These are phyloP conservation scores for Colletotrichum sp. DNA, from an alignment of 2,329 filamentous ascomycete genomes.

Conservation along the genomic window DNA sequence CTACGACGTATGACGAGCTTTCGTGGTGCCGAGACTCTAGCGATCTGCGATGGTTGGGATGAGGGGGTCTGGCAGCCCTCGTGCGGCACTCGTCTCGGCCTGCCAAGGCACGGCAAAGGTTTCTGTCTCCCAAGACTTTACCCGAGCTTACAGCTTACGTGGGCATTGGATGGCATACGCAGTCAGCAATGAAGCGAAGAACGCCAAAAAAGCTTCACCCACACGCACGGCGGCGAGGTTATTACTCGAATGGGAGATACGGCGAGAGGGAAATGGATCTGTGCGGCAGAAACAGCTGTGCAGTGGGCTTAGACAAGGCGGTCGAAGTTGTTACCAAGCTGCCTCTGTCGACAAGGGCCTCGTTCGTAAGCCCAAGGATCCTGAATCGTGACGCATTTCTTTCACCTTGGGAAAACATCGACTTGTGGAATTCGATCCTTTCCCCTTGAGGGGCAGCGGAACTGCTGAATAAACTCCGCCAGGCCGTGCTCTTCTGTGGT, in stretches of 20 bases:
- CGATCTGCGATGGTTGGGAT: not conserved
- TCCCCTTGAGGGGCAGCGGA: not conserved
- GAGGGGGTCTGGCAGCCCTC: not conserved
- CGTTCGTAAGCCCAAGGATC: not conserved
- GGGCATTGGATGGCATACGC: not conserved
- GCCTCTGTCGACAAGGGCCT: not conserved
- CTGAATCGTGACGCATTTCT: not conserved
- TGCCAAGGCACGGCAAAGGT: not conserved
- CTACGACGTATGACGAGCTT: slow-evolving; percentile 2
- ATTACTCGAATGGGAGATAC: not conserved
- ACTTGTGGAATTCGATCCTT: not conserved
- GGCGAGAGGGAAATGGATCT: not conserved
- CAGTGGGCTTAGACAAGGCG: not conserved
- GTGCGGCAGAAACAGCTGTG: not conserved
- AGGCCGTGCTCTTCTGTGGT: not conserved
- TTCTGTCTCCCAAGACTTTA: not conserved
- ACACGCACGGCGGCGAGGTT: not conserved
- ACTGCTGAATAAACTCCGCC: not conserved
- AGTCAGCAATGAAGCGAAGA: not conserved
- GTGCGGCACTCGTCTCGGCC: not conserved
- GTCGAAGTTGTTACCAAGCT: not conserved
- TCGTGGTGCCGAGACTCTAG: not conserved
- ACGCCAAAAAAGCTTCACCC: not conserved
- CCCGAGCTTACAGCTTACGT: slow-evolving; percentile 7
- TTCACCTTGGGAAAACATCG: not conserved